Base-by-base conservation (phyloP, 805 yeast species). In the Candida orba region DNA sequence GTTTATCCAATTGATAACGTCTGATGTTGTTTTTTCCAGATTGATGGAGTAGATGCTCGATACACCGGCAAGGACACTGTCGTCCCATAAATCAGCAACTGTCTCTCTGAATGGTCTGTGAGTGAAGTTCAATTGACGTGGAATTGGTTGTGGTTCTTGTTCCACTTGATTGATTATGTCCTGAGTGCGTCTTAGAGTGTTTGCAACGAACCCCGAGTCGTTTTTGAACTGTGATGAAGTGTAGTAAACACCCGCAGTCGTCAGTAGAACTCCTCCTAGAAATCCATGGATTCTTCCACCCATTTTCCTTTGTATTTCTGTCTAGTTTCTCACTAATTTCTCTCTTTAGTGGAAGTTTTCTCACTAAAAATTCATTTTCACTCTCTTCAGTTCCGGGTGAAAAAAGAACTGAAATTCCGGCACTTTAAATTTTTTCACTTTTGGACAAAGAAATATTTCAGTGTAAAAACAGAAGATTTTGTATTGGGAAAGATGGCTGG, bases 1-100 rank as follows among this genome's bases (percentile, higher is more conserved):
- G 12, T 35, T 39, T 5, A 40, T 35, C 46, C 46, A 43, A n/a
- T 36, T 40, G n/a, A 32, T 34, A 13, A 43, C 34, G 6, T 38
- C 39, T 6, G 50, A 39, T 8, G 49, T 39, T 17, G 38, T 53
- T 44, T 65, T 63, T 60, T 73, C 66, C 73, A 78, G 64, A 58
- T 72, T 70, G 48, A 76, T 67, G 38, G 72, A 55, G 54, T 82
- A 83, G 13, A 83, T 52, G 76, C 84, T 81, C 51, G 78, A 78
- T 20, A 80, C 85, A 46, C 75, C 72, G 36, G 66, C 68, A 45
- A 82, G 71, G 42, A 85, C 73, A 58, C 84, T 90, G 37, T 76
- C 79, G 57, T 85, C 81, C 95, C 95, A 85, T 35, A 84, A 69
- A 55, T 85, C 95, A 51, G 80, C 83, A 47, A 75, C 67, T 0